Evolutionary conservation across 768 basidiomycete genomes (phyloP).

Genomic region (Fomitopsis serialis): DNA sequence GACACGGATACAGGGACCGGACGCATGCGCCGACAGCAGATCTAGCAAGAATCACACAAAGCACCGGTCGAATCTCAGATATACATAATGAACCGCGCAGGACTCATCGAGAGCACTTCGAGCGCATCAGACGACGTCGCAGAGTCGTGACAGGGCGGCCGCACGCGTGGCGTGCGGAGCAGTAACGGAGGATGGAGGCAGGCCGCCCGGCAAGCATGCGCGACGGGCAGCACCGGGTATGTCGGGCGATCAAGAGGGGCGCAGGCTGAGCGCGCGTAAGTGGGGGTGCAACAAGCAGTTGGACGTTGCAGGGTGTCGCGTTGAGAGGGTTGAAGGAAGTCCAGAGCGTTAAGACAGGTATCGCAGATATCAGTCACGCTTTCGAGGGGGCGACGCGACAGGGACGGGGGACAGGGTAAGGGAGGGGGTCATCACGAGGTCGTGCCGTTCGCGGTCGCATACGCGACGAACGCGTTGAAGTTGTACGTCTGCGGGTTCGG

Average conservation of each 20-base stretch:
- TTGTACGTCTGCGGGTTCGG: conserved; percentile 41
- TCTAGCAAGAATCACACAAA: no score
- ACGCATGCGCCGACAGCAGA: no score
- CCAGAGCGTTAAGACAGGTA: background rate
- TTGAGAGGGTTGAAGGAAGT: background rate
- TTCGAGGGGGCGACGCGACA: no score
- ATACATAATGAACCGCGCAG: no score
- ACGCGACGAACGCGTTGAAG: conserved; percentile 56
- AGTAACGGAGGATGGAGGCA: background rate
- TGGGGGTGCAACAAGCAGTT: background rate
- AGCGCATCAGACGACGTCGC: background rate
- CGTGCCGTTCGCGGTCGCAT: background rate
- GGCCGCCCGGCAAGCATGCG: background rate
- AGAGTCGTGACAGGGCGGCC: background rate
- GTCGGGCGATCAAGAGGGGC: background rate
- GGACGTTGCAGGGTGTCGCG: background rate
- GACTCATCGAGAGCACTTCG: background rate
- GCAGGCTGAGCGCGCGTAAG: background rate
- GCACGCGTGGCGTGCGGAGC: background rate
- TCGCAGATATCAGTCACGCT: no score
- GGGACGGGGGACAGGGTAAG: no score
- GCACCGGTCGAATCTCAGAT: no score
- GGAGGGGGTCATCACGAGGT: no score
- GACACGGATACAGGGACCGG: no score
- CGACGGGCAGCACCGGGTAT: background rate